Conservation (phyloP, 139 green algal genomes). For the Astrephomene gubernaculifera region DNA sequence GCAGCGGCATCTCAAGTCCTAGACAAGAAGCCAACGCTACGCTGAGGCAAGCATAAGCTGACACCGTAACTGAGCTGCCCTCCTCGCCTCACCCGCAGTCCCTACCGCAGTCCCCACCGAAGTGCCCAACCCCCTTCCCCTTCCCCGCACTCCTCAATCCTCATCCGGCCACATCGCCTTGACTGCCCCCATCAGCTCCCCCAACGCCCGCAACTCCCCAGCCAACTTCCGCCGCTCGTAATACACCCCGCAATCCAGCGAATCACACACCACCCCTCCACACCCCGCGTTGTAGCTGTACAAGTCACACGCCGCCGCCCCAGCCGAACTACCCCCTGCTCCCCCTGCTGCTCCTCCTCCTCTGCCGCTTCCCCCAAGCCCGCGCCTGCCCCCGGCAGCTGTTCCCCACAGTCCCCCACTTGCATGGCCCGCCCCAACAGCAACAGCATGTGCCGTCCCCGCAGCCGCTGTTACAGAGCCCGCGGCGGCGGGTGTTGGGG, state of each 20-base stretch:
- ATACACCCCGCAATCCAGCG: slow-evolving; percentile 91
- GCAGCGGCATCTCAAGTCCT: too few species aligned
- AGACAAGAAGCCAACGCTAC: too few species aligned
- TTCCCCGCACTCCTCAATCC: neutral
- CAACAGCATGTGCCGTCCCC: too few species aligned
- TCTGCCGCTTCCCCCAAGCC: neutral
- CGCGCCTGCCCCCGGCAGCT: neutral
- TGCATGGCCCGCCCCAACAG: too few species aligned
- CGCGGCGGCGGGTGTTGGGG: too few species aligned
- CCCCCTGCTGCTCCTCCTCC: neutral
- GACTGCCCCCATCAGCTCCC: neutral
- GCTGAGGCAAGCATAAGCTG: too few species aligned
- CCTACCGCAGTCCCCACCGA: too few species aligned
- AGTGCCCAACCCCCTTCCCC: neutral
- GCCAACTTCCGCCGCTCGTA: slow-evolving; percentile 91
- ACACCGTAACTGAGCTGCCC: too few species aligned
- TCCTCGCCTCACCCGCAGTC: too few species aligned
- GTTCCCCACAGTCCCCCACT: too few species aligned
- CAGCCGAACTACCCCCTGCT: neutral
- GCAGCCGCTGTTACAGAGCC: too few species aligned
- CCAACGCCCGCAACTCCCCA: slow-evolving; percentile 34
- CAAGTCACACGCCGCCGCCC: neutral
- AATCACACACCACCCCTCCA: slow-evolving; percentile 85
- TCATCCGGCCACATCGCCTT: slow-evolving; percentile 27
- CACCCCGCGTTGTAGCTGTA: slow-evolving; percentile 5